Evolutionary conservation across 2,329 filamentous ascomycete genomes (phyloP).

Genomic region (Botrytis squamosa): DNA sequence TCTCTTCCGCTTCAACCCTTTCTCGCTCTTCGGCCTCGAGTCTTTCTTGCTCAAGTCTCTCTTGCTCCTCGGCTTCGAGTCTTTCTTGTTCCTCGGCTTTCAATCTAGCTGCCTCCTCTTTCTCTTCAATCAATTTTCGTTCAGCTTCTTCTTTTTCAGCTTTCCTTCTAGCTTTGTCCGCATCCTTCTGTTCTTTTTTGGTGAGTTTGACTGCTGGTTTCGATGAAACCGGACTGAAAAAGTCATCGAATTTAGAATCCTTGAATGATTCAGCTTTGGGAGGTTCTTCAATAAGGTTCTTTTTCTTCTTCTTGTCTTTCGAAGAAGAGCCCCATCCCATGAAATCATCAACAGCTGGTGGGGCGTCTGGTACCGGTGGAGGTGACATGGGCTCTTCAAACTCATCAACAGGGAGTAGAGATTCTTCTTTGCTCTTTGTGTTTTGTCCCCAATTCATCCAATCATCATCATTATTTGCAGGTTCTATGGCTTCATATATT

Average conservation of each 20-base stretch:
- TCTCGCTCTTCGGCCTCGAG: neutral
- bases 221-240: conserved; percentile 31
- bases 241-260: conserved; percentile 46
- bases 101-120: conserved; percentile 44
- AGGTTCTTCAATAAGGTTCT: conserved; percentile 43
- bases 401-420: conserved; percentile 36
- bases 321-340: conserved; percentile 34
- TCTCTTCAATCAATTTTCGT: conserved; percentile 41
- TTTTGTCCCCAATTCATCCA: conserved; percentile 37
- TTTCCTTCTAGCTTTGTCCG: conserved; percentile 48
- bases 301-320: conserved; percentile 52
- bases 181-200: conserved; percentile 52
- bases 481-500: conserved; percentile 32
- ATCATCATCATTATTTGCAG: conserved; percentile 31
- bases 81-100: conserved; percentile 36
- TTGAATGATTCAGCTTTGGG: conserved; percentile 48
- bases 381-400: conserved; percentile 40
- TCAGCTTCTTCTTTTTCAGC: conserved; percentile 50
- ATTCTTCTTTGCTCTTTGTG: conserved; percentile 32
- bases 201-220: conserved; percentile 43
- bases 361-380: conserved; percentile 38
- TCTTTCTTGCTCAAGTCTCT: neutral
- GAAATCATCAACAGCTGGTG: conserved; percentile 38
- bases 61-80: conserved; percentile 30
- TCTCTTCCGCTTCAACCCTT: conserved; percentile 33